phyloP scores from a whole-genome alignment of 169 alveolate species.

The Eimeria mitis region DNA sequence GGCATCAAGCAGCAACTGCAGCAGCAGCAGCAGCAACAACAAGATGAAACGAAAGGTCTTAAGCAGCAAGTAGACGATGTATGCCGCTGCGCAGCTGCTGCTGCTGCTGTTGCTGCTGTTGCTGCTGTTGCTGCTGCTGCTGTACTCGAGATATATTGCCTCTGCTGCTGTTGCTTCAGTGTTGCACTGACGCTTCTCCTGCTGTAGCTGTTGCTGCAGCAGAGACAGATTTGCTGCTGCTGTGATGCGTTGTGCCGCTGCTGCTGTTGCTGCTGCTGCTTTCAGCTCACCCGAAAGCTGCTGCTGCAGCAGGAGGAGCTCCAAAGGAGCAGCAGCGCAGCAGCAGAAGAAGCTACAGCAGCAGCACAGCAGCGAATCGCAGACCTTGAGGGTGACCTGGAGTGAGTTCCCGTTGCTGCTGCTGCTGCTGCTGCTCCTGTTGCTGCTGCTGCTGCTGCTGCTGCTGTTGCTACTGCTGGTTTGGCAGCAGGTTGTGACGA shows the following conservation, averaged over 20 bases:
- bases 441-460: slow-evolving; percentile 25
- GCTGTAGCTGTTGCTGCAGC: not conserved
- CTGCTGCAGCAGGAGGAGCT: slow-evolving; percentile 25
- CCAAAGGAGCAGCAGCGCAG: slow-evolving; percentile 42
- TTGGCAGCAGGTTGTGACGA: not conserved
- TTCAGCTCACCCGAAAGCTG: slow-evolving; percentile 18
- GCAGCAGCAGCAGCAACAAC: slow-evolving; percentile 31
- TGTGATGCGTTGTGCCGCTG: not conserved
- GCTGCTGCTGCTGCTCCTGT: slow-evolving; percentile 16
- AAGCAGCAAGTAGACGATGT: slow-evolving; percentile 40
- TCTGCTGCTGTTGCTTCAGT: not conserved
- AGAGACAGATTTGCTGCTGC: not conserved
- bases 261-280: slow-evolving; percentile 28
- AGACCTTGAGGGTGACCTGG: slow-evolving; percentile 13
- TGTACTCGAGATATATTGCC: not conserved
- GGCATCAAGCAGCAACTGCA: not conserved
- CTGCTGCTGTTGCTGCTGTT: slow-evolving; percentile 24
- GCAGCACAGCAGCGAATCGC: slow-evolving; percentile 29
- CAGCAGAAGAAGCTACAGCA: slow-evolving; percentile 18
- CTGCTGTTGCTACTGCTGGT: slow-evolving; percentile 32
- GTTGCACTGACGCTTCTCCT: not conserved
- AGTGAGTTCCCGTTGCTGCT: slow-evolving; percentile 3
- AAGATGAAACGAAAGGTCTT: not conserved
- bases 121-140: not conserved
- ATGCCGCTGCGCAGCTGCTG: not conserved